Percentiles rank a stretch among this genome's conserved stretches.
These are phyloP conservation scores for Komagataella mondaviorum DNA, from an alignment of 805 yeast genomes.

Conservation along the genomic window DNA sequence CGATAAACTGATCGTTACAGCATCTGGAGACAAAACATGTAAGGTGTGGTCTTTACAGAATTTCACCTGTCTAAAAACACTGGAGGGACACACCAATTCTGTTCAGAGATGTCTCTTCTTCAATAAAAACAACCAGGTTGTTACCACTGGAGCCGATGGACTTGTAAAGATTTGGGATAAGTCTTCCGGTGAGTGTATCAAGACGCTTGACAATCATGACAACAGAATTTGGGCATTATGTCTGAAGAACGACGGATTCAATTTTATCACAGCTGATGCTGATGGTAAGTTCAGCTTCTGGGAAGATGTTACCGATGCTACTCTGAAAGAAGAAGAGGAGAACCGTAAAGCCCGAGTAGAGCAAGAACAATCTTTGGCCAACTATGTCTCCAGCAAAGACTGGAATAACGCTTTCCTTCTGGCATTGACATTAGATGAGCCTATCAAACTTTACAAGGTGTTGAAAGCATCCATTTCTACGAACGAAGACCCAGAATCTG, in stretches of 20 bases:
- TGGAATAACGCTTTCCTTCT: constrained; percentile 84
- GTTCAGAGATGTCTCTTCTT: constrained; percentile 73
- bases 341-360: constrained; percentile 50
- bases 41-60: constrained; percentile 82
- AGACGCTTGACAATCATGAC: constrained; percentile 81
- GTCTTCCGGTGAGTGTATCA: constrained; percentile 58
- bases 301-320: constrained; percentile 78
- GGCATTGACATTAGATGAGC: constrained; percentile 81
- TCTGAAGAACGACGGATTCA: constrained; percentile 48
- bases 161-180: constrained; percentile 85
- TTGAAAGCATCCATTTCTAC: constrained; percentile 45
- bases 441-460: constrained; percentile 76
- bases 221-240: constrained; percentile 92
- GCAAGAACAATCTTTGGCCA: constrained; percentile 77
- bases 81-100: constrained; percentile 91
- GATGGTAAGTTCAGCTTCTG: constrained; percentile 86
- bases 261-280: constrained; percentile 81
- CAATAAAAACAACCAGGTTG: constrained; percentile 50
- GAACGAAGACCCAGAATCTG: constrained; percentile 32
- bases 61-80: constrained; percentile 62
- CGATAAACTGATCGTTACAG: constrained; percentile 67
- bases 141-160: constrained; percentile 90
- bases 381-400: constrained; percentile 55
- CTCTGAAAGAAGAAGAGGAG: constrained; percentile 38
- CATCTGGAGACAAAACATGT: constrained; percentile 87